Evolutionary conservation across 371 early-diverging fungal species (phyloP), one percentile per base, ranked within the genome.

Genomic region (Rhizomucor miehei): DNA sequence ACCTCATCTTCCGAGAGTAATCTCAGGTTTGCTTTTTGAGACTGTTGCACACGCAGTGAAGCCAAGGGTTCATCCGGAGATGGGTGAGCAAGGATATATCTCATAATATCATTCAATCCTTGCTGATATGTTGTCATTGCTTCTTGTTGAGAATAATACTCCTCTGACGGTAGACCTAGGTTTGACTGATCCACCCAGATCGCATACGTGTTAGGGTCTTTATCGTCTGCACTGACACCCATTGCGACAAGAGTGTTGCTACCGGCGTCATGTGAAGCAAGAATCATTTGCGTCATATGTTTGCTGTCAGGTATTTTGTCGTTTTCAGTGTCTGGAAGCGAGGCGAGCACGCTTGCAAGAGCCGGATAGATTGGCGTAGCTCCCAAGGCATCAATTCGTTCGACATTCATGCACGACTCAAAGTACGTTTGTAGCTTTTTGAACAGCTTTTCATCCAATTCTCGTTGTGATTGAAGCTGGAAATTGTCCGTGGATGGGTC

Each of bases 91-190:
- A 74, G 29, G 0, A 68, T 52, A 8, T 50, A 43, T 1, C 9
- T 40, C 13, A 70, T 35, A 1, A 65, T 48, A 13, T 65, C 57
- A 0, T 58, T 53, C 20, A 82, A 57, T 6, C 72, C 67, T 8
- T 48, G 37, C 29, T 66, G 60, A 34, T 82, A 84, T 3, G 60
- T 62, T 2, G 45, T 53, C 19, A 71, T 21, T 10, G 61, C 60
- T 1, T 56, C 48, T 6, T 60, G 38, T 16, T 81, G 73, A 23
- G 62, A 52, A 53, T 83, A 84, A 46, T 83, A 83, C 38, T 81
- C 80, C 43, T 79, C 81, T 19, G 82, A 75, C 9, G 85, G 85
- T 23, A 80, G 55, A 2, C 68, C 69, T 14, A 80, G 59, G 0
- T 65, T 69, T 5, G 64, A 61, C 53, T 83, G 82, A 4, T 44